phyloP scores from a whole-genome alignment of 23 red algal genomes.

The Gracilariopsis chorda region DNA sequence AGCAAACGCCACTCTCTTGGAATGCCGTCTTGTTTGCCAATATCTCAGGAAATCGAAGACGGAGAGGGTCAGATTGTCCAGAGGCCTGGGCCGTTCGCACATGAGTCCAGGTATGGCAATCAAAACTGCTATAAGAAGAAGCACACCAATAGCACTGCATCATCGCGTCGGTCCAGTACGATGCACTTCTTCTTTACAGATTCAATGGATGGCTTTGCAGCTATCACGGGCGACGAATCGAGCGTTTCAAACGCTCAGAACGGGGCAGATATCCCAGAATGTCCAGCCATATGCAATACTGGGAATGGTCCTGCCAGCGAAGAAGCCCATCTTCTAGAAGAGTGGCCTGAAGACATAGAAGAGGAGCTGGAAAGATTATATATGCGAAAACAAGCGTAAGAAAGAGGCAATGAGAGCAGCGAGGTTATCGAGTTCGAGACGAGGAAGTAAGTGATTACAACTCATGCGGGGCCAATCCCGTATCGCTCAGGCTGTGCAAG shows the following conservation, averaged over 20 bases:
- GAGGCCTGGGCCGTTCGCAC: too few species aligned
- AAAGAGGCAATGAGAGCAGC: constrained; percentile 31
- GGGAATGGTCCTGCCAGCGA: neutral
- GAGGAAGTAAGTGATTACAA: constrained; percentile 22
- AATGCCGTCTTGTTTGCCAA: too few species aligned
- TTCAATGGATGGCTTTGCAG: neutral
- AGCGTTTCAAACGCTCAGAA: neutral
- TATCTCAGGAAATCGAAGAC: too few species aligned
- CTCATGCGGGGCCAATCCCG: neutral
- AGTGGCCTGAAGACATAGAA: neutral
- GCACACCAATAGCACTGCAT: too few species aligned
- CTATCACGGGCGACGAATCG: neutral
- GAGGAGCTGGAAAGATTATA: constrained; percentile 2
- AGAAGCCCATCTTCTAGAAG: neutral
- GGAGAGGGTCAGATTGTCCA: too few species aligned
- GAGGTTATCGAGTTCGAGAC: constrained; percentile 33
- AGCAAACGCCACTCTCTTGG: too few species aligned
- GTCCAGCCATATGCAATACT: neutral
- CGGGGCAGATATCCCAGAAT: neutral
- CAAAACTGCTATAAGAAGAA: too few species aligned
- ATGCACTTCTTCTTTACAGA: too few species aligned
- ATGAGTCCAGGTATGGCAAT: too few species aligned
- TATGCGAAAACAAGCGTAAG: constrained; percentile 47
- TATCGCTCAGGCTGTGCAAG: neutral
- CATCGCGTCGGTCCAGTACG: too few species aligned